These are phyloP conservation scores for Macrophomina phaseolina DNA, from an alignment of 2,329 filamentous ascomycete genomes.

Conservation along the genomic window DNA sequence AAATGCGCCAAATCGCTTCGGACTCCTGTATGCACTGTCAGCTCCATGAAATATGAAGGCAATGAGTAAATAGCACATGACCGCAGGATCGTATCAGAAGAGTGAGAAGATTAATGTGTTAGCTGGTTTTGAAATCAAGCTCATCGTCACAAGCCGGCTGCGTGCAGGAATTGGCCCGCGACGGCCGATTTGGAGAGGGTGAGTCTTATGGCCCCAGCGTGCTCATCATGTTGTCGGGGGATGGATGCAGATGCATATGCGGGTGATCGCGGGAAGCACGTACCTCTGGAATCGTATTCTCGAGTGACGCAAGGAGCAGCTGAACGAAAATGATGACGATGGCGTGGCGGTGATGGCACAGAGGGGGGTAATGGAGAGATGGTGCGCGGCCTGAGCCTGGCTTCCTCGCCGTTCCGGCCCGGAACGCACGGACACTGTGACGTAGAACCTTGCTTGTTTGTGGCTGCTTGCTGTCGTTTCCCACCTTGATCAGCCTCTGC, in stretches of 20 bases:
- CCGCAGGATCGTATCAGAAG: not conserved
- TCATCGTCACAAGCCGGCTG: conserved; percentile 3
- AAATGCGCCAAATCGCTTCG: too few relatives aligned
- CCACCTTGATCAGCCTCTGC: conserved; percentile 13
- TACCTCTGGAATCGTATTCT: not conserved
- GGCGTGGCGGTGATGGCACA: conserved; percentile 15
- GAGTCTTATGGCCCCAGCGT: conserved; percentile 29
- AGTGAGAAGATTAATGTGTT: conserved; percentile 24
- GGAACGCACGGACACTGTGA: conserved; percentile 22
- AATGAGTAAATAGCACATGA: not conserved
- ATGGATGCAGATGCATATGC: not conserved
- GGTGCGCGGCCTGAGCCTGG: not conserved
- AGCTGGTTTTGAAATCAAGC: conserved; percentile 24
- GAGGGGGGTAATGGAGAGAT: not conserved
- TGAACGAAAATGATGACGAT: conserved; percentile 1
- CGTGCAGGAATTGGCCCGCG: conserved; percentile 19
- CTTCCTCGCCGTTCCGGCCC: conserved; percentile 15
- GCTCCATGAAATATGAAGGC: not conserved
- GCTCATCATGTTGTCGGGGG: conserved; percentile 10
- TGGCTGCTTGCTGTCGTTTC: conserved; percentile 17
- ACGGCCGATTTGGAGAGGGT: not conserved
- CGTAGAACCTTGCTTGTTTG: conserved; percentile 22
- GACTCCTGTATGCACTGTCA: not conserved
- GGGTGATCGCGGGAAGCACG: conserved; percentile 14
- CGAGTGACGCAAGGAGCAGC: conserved; percentile 13